Base-by-base conservation (phyloP, 345 rosid species). In the Populus deltoides region DNA sequence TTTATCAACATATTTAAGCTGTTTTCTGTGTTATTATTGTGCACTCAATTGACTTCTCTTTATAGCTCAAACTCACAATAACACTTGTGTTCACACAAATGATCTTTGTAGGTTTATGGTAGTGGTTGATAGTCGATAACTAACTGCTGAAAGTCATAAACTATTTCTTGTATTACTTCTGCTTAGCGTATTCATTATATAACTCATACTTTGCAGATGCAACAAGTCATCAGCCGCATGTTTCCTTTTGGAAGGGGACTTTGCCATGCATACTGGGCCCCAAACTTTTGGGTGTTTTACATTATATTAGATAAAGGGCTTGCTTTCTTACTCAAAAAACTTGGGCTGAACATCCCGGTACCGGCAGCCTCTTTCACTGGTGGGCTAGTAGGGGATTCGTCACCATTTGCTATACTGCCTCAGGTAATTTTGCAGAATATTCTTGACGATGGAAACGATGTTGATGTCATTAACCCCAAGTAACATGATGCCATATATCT, bases 191-290 rank as follows among this genome's bases (percentile, higher is more conserved):
- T 77, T 86, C 59, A 71, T 75, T 17, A 18, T 84, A 63, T 25
- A 68, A 20, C 38, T 69, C 69, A 47, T 75, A 72, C 68, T 55
- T 79, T 87, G 89, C 96, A 95, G 99, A 92, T 92, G 38, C 88
- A 86, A 78, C 92, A 90, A 86, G 97, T 95, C 75, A 68, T 95
- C 11, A 73, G 76, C 72, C 88, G 92, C 73, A 89, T 95, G 98
- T 95, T 95, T 88, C 99, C 98, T 70, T 95, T 95, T 59, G 99
- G 99, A 68, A 90, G 98, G 91, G 99, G 99, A 76, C 88, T 95
- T 72, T 93, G 97, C 77, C 98, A 96, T 85, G 98, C 98, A 6
- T 96, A 90, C 49, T 96, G 99, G 99, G 98, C 99, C 13, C 99
- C 97, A 12, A 96, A 93, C 61, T 90, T 96, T 76, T 96, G 98